Base-by-base conservation (phyloP, 106 monocot species). In the Iris macrosiphon region DNA sequence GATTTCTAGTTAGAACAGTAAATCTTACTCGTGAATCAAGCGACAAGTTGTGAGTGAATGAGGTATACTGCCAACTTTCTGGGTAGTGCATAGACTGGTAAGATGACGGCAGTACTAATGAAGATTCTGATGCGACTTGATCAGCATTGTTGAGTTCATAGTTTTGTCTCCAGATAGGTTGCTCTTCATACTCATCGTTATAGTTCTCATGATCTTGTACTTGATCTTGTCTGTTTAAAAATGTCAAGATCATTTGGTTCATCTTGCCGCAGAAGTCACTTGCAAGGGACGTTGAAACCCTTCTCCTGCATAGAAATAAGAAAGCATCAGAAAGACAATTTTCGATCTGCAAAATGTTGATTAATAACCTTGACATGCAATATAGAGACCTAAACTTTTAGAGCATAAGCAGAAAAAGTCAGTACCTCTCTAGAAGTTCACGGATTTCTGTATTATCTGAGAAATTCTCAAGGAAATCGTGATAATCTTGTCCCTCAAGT, bases 191-290 rank as follows among this genome's bases (percentile, higher is more conserved):
- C n/a, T 73, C 60, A 37, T 69, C 73, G 10, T 14, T 49, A 39
- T 37, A 65, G 35, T 55, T 59, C 9, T 85, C 62, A 62, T 64
- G 50, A 11, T 25, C 39, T 7, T 21, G 38, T 51, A 72, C 52
- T 49, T 60, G 69, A 35, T 19, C 40, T 85, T 69, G 85, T 65
- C 55, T 72, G 33, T 59, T 64, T 41, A 85, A 39, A 43, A 80
- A 26, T 19, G 73, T 62, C 57, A 63, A 30, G 40, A 85, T 27
- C 57, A 85, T 11, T 35, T 35, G 41, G 29, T 85, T 75, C 80
- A 85, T 80, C 28, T 62, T 80, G n/a, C 62, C 42, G 14, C 85
- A 64, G 33, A 85, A 85, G n/a, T 80, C 76, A 44, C 85, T 73
- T 5, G 50, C 41, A 38, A 85, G 79, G 10, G 76, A 69, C 24